Evolutionary conservation across 768 basidiomycete species (phyloP), one percentile per base, ranked within the genome.

Genomic region (Xerocomellus chrysenteron): DNA sequence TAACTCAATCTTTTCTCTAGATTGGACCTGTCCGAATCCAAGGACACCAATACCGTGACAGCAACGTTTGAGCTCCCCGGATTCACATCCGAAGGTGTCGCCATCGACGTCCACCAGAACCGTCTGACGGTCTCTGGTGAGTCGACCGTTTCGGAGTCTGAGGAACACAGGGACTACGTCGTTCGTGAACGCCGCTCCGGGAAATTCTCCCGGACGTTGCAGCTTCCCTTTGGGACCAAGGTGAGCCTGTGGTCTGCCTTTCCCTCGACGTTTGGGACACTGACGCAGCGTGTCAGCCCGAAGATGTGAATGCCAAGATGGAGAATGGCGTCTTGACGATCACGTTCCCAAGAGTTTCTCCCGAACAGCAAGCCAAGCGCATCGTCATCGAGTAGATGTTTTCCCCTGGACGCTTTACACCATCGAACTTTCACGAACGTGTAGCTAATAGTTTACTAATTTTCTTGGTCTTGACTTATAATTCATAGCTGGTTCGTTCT

Each of bases 61-160:
- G 82, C 80, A 11, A 76, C 76, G 7, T 81, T 85, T 53, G 85
- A 84, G 61, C 68, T 83, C 2, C 83, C 84, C 6, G 82, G 83
- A 9, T 64, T 83, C 50, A 78, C 74, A 52, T 79, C 80, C 51
- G 76, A 80, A 42, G 73, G 76, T 47, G 73, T 84, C 42, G 62
- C 68, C 35, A 78, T 84, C 49, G 76, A 82, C 49, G 66, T 82
- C 21, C 74, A 76, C 40, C 75, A 80, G 56, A 74, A 75, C 55
- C 75, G 72, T 39, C 68, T 86, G 48, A 79, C 72, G 3, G 69
- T 85, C 37, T 77, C 78, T 9, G 81, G 80, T 26, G 76, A 82
- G 64, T 71, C 61, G 26, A 66, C 69, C 12, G 46, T 63, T 4
- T 69, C 74, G 1, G 43, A 63, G 0, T 65, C 75, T 5, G 65